Evolutionary conservation across 768 basidiomycete genomes (phyloP), one percentile per base, ranked within the genome.

Genomic region (Suillus subaureus): DNA sequence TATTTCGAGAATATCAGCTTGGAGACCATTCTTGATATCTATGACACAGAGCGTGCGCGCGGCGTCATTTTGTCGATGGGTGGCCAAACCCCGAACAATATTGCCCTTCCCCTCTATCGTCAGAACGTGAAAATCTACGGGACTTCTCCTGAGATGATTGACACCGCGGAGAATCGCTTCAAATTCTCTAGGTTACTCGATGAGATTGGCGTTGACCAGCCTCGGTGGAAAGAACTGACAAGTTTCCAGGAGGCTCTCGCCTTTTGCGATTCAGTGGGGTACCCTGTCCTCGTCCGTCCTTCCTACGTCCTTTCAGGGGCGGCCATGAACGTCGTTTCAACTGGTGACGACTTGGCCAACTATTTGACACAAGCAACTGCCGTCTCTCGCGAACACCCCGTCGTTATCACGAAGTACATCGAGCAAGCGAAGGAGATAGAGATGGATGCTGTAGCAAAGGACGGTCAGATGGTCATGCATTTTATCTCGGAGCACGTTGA

Each of bases 381-480:
- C 62, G 96, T 99, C 64, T 99, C 97, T 51, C 89, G 93, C 55
- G 94, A 96, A 40, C 93, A 97, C 73, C 97, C 97, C 2, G 96
- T 98, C 68, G 97, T 99, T 71, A 99, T 99, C 79, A 92, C 94
- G 68, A 99, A 99, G 79, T 99, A 97, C 81, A 97, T 99, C 76
- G 97, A 99, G 77, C 94, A 97, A 77, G 97, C 97, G 37, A 99
- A 99, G 84, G 97, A 99, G 80, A 99, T 99, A 70, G 97, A 99
- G 83, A 98, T 99, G 95, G 97, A 99, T 73, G 97, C 97, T 26
- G 89, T 99, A 45, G 97, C 97, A 40, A 93, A 93, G 79, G 94
- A 94, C 73, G 97, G 97, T 26, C 94, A 97, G 83, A 91, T 99
- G 87, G 85, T 98, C 78, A 98, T 99, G 97, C 97, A 99, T 78